Evolutionary conservation across 1,284 basidiomycete species (phyloP), one percentile per base, ranked within the genome.

Genomic region (Chalciporus sp.): DNA sequence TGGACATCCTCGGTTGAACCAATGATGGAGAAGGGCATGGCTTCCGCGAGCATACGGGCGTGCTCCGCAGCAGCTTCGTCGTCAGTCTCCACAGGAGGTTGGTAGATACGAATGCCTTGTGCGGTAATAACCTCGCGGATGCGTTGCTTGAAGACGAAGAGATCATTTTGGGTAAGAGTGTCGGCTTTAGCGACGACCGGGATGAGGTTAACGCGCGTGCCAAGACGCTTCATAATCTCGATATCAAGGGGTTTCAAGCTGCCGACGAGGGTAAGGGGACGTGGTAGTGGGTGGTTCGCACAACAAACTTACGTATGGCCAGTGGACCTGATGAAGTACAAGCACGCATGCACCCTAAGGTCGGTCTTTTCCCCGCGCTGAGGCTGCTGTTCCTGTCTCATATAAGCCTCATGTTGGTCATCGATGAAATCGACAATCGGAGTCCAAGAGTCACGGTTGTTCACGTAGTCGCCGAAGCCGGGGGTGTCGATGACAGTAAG

Each of bases 391-490:
- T 99, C 96, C 76, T 99, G 96, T 55, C 96, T 86, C 96, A 99
- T 98, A 77, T 96, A 99, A 29, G 92, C 90, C 76, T 99, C 97
- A 73, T 99, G 96, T 78, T 99, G 96, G 80, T 99, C 97, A 73
- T 99, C 97, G 67, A 99, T 94, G 74, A 99, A 99, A 74, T 99
- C 96, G 70, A 99, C 90, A 61, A 99, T 98, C 53, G 97, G 96
- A 19, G 86, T 82, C 96, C 96, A 99, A 42, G 92, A 94, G 74
- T 99, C 96, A 58, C 94, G 88, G 84, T 99, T 99, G 88, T 99
- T 98, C 77, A 99, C 95, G 69, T 98, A 98, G 88, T 99, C 96
- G 40, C 96, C 96, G 63, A 98, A 99, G 17, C 96, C 96, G 56
- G 96, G 96, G 20, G 95, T 98, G 76, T 99, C 96, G 67, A 99